These are phyloP conservation scores for Populus tomentosa DNA, from an alignment of 441 rosid genomes.

Conservation along the genomic window DNA sequence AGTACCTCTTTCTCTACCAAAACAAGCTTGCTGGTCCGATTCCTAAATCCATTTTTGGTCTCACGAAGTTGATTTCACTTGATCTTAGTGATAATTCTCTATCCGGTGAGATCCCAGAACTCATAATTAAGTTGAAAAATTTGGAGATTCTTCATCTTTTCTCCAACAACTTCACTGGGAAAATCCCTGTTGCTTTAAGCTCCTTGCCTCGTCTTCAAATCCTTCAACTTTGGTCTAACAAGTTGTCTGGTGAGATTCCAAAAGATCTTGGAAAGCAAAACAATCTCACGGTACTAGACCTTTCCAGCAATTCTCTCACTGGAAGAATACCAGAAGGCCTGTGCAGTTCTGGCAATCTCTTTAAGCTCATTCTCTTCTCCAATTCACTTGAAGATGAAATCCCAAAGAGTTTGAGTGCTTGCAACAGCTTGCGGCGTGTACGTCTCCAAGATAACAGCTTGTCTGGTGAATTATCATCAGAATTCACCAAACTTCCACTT, in stretches of 20 bases:
- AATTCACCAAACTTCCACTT: constrained; percentile 50
- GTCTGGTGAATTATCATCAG: constrained; percentile 47
- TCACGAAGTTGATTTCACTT: constrained; percentile 54
- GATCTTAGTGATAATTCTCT: constrained; percentile 75
- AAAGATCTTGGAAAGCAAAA: constrained; percentile 48
- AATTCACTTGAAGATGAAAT: constrained; percentile 55
- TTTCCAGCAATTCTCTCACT: constrained; percentile 71
- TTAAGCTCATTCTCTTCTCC: constrained; percentile 79
- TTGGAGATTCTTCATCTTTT: constrained; percentile 85
- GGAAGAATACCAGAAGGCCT: constrained; percentile 60
- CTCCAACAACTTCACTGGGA: constrained; percentile 66
- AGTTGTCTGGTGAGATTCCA: constrained; percentile 63
- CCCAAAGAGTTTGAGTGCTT: constrained; percentile 47
- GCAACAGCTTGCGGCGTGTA: constrained; percentile 60
- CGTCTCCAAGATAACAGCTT: constrained; percentile 69
- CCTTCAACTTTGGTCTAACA: constrained; percentile 86
- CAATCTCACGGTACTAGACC: constrained; percentile 73
- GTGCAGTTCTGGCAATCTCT: constrained; percentile 62
- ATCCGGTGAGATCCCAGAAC: constrained; percentile 69
- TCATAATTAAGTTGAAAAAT: constrained; percentile 42
- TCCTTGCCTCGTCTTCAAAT: constrained; percentile 71
- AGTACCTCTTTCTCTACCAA: constrained; percentile 70
- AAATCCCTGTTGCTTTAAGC: constrained; percentile 50
- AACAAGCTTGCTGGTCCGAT: constrained; percentile 62
- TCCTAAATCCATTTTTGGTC: constrained; percentile 52